Evolutionary conservation across 164 flowering plant genomes (phyloP), one percentile per base, ranked within the genome.

Genomic region (Warburgia ugandensis): DNA sequence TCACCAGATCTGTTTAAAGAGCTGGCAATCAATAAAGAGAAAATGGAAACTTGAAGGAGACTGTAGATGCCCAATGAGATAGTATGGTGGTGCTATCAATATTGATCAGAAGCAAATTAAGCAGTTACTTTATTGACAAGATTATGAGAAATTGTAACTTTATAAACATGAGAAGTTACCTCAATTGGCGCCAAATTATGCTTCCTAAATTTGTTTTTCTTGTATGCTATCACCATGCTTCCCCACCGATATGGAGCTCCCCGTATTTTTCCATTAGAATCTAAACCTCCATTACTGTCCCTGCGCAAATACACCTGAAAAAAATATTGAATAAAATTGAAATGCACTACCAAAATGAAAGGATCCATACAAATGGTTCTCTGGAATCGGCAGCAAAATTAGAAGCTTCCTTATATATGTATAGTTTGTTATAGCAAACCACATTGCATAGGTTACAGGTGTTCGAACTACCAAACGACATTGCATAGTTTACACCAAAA

Each of bases 211-310:
- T 76, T 82, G 63, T 55, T 81, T 67, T 74, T 83, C 74, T 85
- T 91, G 75, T 87, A 91, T 41, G 90, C 94, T 56, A 91, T 84
- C 39, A 90, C 97, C 74, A 90, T 80, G 77, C 77, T 72, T 64
- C 97, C 97, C 97, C 95, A 90, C 23, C 97, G 78, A 66, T 86
- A 90, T 42, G 98, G 98, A 49, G 77, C 94, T 19, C 83, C 96
- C 90, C 90, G 87, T 54, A 87, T 67, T 65, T 68, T 63, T 47
- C 98, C 98, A 46, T 64, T 59, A 52, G 77, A 58, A 71, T 87
- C 92, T 22, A 81, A 54, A 48, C 64, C 67, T 33, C 98, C 98
- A 11, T 66, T 61, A 53, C 21, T 25, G 52, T 84, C 87, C 83
- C 98, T 83, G 79, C 90, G 73, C 55, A 91, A 65, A 74, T 77